Base-by-base conservation (phyloP, 441 rosid genomes). In the Gossypium schwendimanii region DNA sequence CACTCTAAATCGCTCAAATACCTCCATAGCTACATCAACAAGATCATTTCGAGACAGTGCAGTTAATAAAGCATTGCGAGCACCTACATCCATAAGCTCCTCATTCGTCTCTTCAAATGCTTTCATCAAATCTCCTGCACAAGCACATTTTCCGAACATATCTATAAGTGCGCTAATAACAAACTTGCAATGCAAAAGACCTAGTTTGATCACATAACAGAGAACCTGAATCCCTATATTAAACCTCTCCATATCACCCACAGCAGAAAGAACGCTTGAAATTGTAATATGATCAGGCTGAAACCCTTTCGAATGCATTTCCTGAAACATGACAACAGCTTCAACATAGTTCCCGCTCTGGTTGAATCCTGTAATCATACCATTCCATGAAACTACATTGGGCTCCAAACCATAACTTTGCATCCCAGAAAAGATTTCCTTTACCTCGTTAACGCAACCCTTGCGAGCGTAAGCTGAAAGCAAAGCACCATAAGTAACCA, bases 341-440 rank as follows among this genome's bases (percentile, higher is more conserved):
- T 84, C 94, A 36, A 14, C 17, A 36, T 69, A 71, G 68, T 70
- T 58, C 62, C 89, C 83, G 11, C 88, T 84, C 33, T 79, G 87
- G 79, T 82, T 86, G 79, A 84, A 87, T 76, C 91, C 91, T 4
- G 85, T 47, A 86, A 87, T 81, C 78, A 86, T 77, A 36, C 90
- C 87, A 78, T 83, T 87, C 91, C 94, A 87, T 17, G 90, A 79
- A 54, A 89, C 82, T 17, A 80, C 72, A 79, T 86, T 89, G 6
- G 85, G 78, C 21, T 75, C 82, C 58, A 84, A 24, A 71, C 86
- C 80, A 0, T 28, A 79, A 0, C 66, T 31, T 68, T 44, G 72
- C 83, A 83, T 86, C 76, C 72, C 79, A 63, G 70, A 60, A 39
- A 86, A 72, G 7, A 86, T 67, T 64, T 74, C 53, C 50, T 71